Conservation (phyloP, 371 early-diverging fungal genomes). For the Haplosporangium sp. region DNA sequence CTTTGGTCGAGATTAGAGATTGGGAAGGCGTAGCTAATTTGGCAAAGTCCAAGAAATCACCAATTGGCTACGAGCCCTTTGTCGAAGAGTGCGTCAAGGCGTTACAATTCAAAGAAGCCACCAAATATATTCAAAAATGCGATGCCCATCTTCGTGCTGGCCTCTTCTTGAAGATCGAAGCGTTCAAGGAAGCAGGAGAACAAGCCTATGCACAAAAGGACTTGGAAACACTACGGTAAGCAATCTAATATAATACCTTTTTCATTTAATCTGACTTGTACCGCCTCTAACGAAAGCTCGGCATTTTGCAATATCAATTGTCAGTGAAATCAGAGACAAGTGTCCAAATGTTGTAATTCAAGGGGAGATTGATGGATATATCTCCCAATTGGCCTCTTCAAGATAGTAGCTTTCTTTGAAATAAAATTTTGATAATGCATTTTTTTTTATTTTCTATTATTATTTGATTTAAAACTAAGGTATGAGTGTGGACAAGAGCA, state of each 20-base stretch:
- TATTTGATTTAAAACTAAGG: background rate
- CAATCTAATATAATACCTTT: background rate
- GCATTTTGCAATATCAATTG: no score
- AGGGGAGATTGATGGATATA: slow-evolving; percentile 44
- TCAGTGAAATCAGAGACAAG: slow-evolving; percentile 49
- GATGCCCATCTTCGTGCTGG: slow-evolving; percentile 75
- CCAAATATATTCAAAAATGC: slow-evolving; percentile 83
- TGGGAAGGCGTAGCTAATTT: slow-evolving; percentile 91
- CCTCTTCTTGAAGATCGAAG: slow-evolving; percentile 81
- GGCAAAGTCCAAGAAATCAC: slow-evolving; percentile 82
- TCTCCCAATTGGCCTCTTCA: slow-evolving; percentile 34
- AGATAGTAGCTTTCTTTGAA: slow-evolving; percentile 10
- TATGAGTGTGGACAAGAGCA: background rate
- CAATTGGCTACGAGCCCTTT: slow-evolving; percentile 90
- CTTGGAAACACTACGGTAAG: slow-evolving; percentile 71
- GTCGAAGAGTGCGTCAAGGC: slow-evolving; percentile 86
- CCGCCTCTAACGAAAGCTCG: no score
- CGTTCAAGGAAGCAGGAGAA: slow-evolving; percentile 82
- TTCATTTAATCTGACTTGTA: background rate
- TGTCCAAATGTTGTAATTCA: slow-evolving; percentile 41
- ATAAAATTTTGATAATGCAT: background rate
- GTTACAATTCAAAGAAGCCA: slow-evolving; percentile 81
- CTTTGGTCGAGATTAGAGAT: slow-evolving; percentile 85
- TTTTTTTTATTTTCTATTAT: background rate
- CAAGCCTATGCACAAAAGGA: slow-evolving; percentile 80